Evolutionary conservation across 2,329 filamentous ascomycete genomes (phyloP).

Genomic region (Conoideocrella luteorostrata): DNA sequence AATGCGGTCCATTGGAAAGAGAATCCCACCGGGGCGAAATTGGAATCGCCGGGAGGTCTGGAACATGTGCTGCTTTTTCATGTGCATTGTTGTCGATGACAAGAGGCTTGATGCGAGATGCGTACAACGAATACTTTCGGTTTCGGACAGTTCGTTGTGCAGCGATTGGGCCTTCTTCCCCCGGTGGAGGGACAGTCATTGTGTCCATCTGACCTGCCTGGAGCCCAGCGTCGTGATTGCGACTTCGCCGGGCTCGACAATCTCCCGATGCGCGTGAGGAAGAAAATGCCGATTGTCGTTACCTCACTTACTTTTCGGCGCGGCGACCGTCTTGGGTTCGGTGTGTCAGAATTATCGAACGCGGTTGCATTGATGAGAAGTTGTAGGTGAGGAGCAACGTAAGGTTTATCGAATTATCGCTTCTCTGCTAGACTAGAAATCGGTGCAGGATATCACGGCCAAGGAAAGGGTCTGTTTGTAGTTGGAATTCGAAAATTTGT

Average conservation of each 20-base stretch:
- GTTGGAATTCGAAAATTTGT: too few relatives aligned
- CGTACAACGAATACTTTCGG: constrained; percentile 17
- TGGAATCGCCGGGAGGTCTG: constrained; percentile 28
- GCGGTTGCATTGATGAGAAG: too few relatives aligned
- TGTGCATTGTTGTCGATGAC: constrained; percentile 2
- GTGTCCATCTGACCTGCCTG: constrained; percentile 13
- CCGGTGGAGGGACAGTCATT: constrained; percentile 14
- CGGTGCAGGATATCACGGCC: too few relatives aligned
- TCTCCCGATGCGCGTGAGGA: background rate
- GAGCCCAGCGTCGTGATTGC: constrained; percentile 14
- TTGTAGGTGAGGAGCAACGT: too few relatives aligned
- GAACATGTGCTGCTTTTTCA: constrained; percentile 11
- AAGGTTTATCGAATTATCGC: too few relatives aligned
- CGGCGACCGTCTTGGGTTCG: background rate
- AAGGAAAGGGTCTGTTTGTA: too few relatives aligned
- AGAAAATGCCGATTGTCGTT: background rate
- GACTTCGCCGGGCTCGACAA: constrained; percentile 12
- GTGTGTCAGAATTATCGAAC: too few relatives aligned
- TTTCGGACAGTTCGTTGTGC: constrained; percentile 11
- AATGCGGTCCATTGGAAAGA: constrained; percentile 21
- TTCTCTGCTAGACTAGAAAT: too few relatives aligned
- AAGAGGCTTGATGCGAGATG: constrained; percentile 16
- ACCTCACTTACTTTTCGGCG: background rate
- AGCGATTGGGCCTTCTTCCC: constrained; percentile 9
- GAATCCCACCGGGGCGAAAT: constrained; percentile 41